Percentiles rank a stretch among this genome's conserved stretches.
phyloP scores from a whole-genome alignment of 83 land plant species.

The Thuja plicata region DNA sequence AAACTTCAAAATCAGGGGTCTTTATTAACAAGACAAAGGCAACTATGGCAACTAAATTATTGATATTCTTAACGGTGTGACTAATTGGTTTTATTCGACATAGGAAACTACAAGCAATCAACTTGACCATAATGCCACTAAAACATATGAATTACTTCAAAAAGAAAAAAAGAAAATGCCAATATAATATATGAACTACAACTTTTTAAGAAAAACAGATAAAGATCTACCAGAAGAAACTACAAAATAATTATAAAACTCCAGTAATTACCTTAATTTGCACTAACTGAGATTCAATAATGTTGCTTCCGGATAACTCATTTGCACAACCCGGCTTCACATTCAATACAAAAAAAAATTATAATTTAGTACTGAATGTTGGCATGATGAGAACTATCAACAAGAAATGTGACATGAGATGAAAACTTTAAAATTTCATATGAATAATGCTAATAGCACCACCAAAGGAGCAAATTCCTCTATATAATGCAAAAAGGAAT shows the following conservation, averaged over 20 bases:
- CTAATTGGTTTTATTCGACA: not conserved
- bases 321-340: constrained; percentile 93
- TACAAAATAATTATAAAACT: not conserved
- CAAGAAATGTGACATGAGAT: not conserved
- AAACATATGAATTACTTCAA: not conserved
- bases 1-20: not conserved
- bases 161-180: not conserved
- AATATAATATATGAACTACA: too few species aligned
- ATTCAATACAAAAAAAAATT: constrained; percentile 7
- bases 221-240: not conserved
- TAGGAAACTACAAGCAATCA: not conserved
- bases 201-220: too few species aligned
- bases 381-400: not conserved
- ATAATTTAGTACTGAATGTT: not conserved
- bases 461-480: not conserved
- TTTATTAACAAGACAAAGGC: not conserved
- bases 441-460: not conserved
- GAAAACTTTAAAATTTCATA: not conserved
- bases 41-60: not conserved
- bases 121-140: not conserved
- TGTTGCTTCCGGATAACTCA: constrained; percentile 57
- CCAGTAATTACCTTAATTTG: constrained; percentile 75
- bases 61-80: not conserved
- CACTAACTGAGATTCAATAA: constrained; percentile 72
- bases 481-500: not conserved